Percentiles rank a stretch among this genome's conserved stretches.
These are phyloP conservation scores for Penicillium sumatraense DNA, from an alignment of 2,329 filamentous ascomycete genomes.

Conservation along the genomic window DNA sequence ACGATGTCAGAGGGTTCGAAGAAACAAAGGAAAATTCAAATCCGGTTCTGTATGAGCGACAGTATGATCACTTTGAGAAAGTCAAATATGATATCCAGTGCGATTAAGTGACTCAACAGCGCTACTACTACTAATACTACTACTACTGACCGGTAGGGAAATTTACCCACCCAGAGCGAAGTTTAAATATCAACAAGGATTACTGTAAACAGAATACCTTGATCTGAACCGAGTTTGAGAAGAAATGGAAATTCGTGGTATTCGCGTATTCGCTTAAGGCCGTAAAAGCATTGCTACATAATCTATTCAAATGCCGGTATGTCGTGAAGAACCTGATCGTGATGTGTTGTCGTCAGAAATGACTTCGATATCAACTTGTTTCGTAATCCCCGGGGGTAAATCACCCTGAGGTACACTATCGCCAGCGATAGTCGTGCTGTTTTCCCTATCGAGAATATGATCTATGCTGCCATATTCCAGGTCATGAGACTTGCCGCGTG, in stretches of 20 bases:
- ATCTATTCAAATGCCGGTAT: neutral
- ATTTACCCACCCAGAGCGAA: too few relatives aligned
- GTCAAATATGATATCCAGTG: too few relatives aligned
- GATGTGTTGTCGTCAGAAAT: conserved; percentile 11
- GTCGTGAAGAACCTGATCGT: neutral
- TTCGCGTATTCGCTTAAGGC: neutral
- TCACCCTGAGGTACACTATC: conserved; percentile 11
- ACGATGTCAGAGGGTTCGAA: too few relatives aligned
- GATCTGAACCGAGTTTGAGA: neutral
- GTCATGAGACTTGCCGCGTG: conserved; percentile 12
- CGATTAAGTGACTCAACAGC: too few relatives aligned
- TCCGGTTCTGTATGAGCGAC: too few relatives aligned
- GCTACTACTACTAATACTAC: too few relatives aligned
- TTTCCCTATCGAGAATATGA: conserved; percentile 25
- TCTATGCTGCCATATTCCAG: conserved; percentile 31
- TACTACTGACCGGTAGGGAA: too few relatives aligned
- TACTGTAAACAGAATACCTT: too few relatives aligned
- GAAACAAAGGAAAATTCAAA: too few relatives aligned
- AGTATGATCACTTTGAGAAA: too few relatives aligned
- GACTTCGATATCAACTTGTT: conserved; percentile 33
- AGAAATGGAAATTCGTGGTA: neutral
- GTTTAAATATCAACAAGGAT: too few relatives aligned
- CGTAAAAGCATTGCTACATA: neutral
- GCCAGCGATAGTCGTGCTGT: conserved; percentile 12
- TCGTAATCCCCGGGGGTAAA: conserved; percentile 28